Conservation (phyloP, 2,329 filamentous ascomycete genomes). For the Diplodia sapinea region DNA sequence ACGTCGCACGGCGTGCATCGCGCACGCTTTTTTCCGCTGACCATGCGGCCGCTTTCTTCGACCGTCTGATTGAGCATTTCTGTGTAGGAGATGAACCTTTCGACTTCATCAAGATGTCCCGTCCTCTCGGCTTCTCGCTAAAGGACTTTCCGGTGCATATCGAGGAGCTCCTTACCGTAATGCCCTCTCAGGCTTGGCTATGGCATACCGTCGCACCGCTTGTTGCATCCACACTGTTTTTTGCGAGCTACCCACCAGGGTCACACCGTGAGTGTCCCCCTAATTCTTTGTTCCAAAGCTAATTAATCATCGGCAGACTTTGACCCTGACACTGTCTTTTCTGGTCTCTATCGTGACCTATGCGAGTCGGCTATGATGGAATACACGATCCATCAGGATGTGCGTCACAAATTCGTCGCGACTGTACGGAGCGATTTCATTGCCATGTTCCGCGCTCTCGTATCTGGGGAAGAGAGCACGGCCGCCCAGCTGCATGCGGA, state of each 20-base stretch:
- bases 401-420: background rate
- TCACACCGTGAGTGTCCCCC: slow-evolving; percentile 38
- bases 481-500: slow-evolving; percentile 24
- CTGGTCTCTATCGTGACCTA: background rate
- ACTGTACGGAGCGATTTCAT: background rate
- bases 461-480: background rate
- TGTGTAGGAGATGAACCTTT: slow-evolving; percentile 30
- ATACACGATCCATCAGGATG: slow-evolving; percentile 6
- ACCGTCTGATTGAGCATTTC: slow-evolving; percentile 32
- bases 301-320: no score
- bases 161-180: slow-evolving; percentile 34
- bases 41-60: slow-evolving; percentile 34
- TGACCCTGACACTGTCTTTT: background rate
- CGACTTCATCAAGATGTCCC: slow-evolving; percentile 34
- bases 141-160: slow-evolving; percentile 36
- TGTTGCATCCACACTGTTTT: slow-evolving; percentile 38
- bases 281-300: no score
- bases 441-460: background rate
- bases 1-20: slow-evolving; percentile 14
- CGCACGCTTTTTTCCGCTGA: slow-evolving; percentile 32
- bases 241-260: slow-evolving; percentile 38
- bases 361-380: slow-evolving; percentile 7
- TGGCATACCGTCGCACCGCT: slow-evolving; percentile 37
- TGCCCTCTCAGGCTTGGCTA: slow-evolving; percentile 38
- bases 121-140: slow-evolving; percentile 34